Base-by-base conservation (phyloP, 2,329 filamentous ascomycete species). In the Pyrenophora tritici-repentis region DNA sequence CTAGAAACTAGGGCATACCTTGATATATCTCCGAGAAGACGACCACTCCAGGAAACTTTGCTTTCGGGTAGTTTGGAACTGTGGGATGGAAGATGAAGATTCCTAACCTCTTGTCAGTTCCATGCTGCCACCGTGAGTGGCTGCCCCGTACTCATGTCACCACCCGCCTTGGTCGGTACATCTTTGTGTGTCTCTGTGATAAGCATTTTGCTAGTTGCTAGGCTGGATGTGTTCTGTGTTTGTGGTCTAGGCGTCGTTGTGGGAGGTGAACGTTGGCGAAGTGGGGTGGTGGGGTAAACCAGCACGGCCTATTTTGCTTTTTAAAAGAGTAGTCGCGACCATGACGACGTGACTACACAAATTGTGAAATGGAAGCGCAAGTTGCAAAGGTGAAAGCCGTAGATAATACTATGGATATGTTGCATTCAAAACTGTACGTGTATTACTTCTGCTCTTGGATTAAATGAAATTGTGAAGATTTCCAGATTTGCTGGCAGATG, bases 1-100 rank as follows among this genome's bases (percentile, higher is more conserved):
- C 14, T n/a, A 18, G 31, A 43, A 8, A 22, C 4, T n/a, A 16
- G 13, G 26, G 16, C 53, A 6, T 74, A 91, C 91, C 91, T 86
- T 97, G 92, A 70, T 97, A 97, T 66, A 97, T 97, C 76, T 97
- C 92, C 63, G 88, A 92, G 72, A 96, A 97, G 49, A 97, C 81
- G 12, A 90, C 88, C 4, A 97, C 89, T 16, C 89, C 91, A 0
- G 91, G 91, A 67, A 96, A 96, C 67, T 85, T 91, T 74, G 92
- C 92, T 61, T 94, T 86, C 22, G 92, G 91, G 70, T 96, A 96
- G 53, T 88, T 87, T 1, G 90, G 84, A 60, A 97, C 87, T 12
- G 84, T 85, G 6, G 92, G 92, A 70, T 96, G 90, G 75, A 92
- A 96, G 70, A 95, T 71, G 75, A 92, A 96, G 69, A 96, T 88